Evolutionary conservation across 1,284 basidiomycete species (phyloP).

Genomic region (Heterobasidion irregulare): DNA sequence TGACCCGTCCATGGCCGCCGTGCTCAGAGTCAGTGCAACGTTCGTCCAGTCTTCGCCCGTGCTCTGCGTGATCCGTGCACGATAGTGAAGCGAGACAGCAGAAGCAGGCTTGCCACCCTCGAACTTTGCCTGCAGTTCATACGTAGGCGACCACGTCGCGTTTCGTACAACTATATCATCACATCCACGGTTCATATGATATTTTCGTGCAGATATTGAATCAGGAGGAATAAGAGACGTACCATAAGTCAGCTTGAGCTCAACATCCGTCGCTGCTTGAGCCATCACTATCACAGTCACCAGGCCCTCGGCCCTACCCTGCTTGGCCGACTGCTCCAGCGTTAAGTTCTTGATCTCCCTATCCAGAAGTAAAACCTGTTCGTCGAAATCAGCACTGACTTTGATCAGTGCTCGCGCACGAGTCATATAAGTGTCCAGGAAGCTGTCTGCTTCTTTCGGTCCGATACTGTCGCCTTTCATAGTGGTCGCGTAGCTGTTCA

Average conservation of each 20-base stretch:
- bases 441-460: constrained; percentile 19
- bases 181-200: no score
- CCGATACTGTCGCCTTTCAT: constrained; percentile 33
- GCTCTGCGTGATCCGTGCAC: constrained; percentile 41
- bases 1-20: constrained; percentile 22
- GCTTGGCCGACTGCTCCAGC: constrained; percentile 22
- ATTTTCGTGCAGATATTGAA: neutral
- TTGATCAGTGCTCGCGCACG: constrained; percentile 19
- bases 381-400: constrained; percentile 27
- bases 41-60: constrained; percentile 57
- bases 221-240: constrained; percentile 14
- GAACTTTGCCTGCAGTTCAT: constrained; percentile 44
- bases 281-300: constrained; percentile 32
- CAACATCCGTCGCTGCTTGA: constrained; percentile 24
- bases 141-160: constrained; percentile 42
- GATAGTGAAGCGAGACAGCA: constrained; percentile 43
- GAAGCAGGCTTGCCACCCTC: constrained; percentile 28
- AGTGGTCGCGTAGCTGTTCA: constrained; percentile 35
- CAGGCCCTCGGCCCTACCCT: constrained; percentile 25
- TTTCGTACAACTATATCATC: constrained; percentile 35
- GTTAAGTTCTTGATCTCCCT: constrained; percentile 29
- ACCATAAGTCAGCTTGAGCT: constrained; percentile 47
- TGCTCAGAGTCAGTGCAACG: constrained; percentile 42
- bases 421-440: constrained; percentile 26
- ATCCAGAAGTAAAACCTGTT: constrained; percentile 31